A percentile compares a stretch with the other conserved stretches of the same genome.
Evolutionary conservation across 2,329 filamentous ascomycete species (phyloP).

Genomic region (Aspergillus sp.): DNA sequence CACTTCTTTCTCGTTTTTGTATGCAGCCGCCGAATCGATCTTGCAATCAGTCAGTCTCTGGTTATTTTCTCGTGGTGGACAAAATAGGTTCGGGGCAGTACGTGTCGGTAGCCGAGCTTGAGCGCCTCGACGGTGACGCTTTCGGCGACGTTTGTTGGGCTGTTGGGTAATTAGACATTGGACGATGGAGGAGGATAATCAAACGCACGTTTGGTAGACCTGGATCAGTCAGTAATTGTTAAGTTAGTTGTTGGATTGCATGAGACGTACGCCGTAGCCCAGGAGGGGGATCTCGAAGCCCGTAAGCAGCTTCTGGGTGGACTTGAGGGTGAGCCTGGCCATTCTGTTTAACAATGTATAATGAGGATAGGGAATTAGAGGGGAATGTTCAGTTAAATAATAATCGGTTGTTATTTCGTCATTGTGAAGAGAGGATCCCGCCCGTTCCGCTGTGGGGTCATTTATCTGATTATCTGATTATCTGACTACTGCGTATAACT

Average conservation of each 20-base stretch:
- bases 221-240: slow-evolving; percentile 11
- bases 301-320: slow-evolving; percentile 40
- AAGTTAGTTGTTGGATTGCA: too few species aligned
- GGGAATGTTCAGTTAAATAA: too few species aligned
- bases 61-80: background rate
- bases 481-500: too few species aligned
- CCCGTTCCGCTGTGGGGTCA: too few species aligned
- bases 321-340: slow-evolving; percentile 27
- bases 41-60: slow-evolving; percentile 17
- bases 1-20: slow-evolving; percentile 59
- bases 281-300: slow-evolving; percentile 42
- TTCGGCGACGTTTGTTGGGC: slow-evolving; percentile 57
- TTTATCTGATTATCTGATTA: too few species aligned
- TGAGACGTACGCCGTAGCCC: slow-evolving; percentile 41
- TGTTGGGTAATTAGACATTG: slow-evolving; percentile 21
- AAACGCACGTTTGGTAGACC: slow-evolving; percentile 43
- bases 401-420: too few species aligned
- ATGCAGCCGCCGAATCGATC: slow-evolving; percentile 60
- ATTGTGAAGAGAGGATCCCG: too few species aligned
- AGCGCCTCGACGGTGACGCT: slow-evolving; percentile 59
- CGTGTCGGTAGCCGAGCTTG: slow-evolving; percentile 58
- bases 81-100: slow-evolving; percentile 26
- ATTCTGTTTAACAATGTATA: background rate
- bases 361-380: too few species aligned
- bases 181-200: background rate